These are phyloP conservation scores for Curvularia verruculosa DNA, from an alignment of 2,329 filamentous ascomycete genomes.

Conservation along the genomic window DNA sequence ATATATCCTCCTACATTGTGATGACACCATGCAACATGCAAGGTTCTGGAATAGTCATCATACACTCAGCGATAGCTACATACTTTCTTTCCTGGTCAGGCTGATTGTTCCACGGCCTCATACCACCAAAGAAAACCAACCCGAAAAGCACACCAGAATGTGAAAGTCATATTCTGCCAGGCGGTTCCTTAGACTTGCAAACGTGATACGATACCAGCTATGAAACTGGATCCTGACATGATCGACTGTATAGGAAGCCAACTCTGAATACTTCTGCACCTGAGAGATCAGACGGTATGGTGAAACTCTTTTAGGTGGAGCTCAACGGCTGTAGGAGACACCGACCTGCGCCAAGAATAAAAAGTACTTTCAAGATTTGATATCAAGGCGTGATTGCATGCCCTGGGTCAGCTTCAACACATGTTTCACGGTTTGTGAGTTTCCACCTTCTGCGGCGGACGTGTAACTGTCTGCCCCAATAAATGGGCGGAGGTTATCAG, in stretches of 20 bases:
- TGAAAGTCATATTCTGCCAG: too few species aligned
- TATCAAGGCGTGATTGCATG: slow-evolving; percentile 23
- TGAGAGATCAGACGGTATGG: slow-evolving; percentile 38
- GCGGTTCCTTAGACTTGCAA: not conserved
- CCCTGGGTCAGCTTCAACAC: not conserved
- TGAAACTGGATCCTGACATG: slow-evolving; percentile 27
- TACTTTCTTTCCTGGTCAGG: not conserved
- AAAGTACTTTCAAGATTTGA: slow-evolving; percentile 50
- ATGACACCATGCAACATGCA: not conserved
- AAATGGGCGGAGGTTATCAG: not conserved
- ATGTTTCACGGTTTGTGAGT: slow-evolving; percentile 2
- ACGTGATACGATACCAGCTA: slow-evolving; percentile 11
- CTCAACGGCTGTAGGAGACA: slow-evolving; percentile 37
- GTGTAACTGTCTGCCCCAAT: not conserved
- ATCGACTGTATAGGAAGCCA: slow-evolving; percentile 34
- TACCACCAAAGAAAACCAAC: not conserved
- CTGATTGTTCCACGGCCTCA: not conserved
- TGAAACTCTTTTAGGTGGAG: slow-evolving; percentile 39
- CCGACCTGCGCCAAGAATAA: slow-evolving; percentile 52
- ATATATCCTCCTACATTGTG: not conserved
- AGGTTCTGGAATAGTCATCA: not conserved
- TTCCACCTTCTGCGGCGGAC: not conserved
- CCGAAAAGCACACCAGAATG: too few species aligned
- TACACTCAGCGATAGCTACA: not conserved
- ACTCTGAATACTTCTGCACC: slow-evolving; percentile 33